Evolutionary conservation across 2,329 filamentous ascomycete species (phyloP).

Genomic region (Pezicula neosporulosa): DNA sequence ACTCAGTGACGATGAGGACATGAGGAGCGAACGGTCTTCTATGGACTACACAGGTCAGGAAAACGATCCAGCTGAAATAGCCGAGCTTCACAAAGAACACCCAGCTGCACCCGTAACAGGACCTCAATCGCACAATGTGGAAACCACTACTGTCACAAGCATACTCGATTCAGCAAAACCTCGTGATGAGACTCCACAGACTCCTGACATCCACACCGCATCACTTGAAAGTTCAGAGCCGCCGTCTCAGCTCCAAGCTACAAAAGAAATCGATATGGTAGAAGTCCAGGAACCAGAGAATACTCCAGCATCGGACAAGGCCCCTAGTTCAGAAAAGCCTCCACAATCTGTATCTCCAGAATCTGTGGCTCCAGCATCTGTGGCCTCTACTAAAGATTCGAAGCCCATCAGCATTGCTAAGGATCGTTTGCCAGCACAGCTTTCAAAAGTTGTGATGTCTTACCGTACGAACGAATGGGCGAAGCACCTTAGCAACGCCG

Average conservation of each 20-base stretch:
- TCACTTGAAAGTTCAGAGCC: no score
- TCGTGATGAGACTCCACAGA: no score
- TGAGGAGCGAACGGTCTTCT: slow-evolving; percentile 23
- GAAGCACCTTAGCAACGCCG: slow-evolving; percentile 78
- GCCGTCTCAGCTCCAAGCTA: no score
- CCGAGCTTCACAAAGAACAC: not conserved
- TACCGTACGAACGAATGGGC: slow-evolving; percentile 97
- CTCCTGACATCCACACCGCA: no score
- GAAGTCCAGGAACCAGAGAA: not conserved
- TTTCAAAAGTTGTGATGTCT: slow-evolving; percentile 74
- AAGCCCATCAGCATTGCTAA: slow-evolving; percentile 48
- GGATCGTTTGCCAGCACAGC: slow-evolving; percentile 62
- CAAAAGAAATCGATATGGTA: no score
- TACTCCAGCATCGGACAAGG: not conserved
- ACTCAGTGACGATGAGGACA: slow-evolving; percentile 35
- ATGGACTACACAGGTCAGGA: slow-evolving; percentile 1
- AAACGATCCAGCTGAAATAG: not conserved
- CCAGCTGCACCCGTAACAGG: not conserved
- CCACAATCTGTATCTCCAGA: not conserved
- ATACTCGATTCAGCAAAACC: not conserved
- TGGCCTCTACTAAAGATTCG: slow-evolving; percentile 40
- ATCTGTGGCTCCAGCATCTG: slow-evolving; percentile 19
- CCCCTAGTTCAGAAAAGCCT: not conserved
- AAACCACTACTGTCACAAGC: not conserved
- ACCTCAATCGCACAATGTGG: not conserved